Conservation (phyloP, 371 early-diverging fungal genomes). For the Batrachochytrium dendrobatidis region DNA sequence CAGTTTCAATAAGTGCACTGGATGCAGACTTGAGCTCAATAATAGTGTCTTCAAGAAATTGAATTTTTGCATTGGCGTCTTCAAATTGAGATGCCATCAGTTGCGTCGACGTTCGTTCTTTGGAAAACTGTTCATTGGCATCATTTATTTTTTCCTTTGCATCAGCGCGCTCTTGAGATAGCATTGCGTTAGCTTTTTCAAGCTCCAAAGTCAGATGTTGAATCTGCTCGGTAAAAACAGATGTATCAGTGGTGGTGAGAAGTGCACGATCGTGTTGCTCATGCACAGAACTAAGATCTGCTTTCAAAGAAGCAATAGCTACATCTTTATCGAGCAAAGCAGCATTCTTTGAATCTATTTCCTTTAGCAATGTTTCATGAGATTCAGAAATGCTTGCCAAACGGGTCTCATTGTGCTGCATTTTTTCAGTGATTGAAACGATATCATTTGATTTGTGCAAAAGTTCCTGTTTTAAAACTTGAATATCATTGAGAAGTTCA, state of each 20-base stretch:
- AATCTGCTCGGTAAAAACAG: not conserved
- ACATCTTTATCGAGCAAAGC: not conserved
- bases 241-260: not conserved
- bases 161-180: not conserved
- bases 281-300: not conserved
- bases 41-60: not conserved
- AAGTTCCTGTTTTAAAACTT: not conserved
- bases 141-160: not conserved
- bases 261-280: not conserved
- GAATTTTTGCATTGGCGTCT: not conserved
- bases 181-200: not conserved
- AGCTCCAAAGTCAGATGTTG: not conserved
- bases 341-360: not conserved
- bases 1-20: not conserved
- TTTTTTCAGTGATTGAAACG: not conserved
- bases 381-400: not conserved
- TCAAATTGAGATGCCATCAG: not conserved
- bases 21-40: not conserved
- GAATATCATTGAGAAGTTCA: not conserved
- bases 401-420: not conserved
- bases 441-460: not conserved
- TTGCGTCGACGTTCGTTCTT: not conserved
- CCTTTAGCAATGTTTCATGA: not conserved
- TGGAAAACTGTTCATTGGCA: not conserved
- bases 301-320: not conserved